phyloP scores from a whole-genome alignment of 2,329 filamentous ascomycete genomes.

The Coleophoma cylindrospora region DNA sequence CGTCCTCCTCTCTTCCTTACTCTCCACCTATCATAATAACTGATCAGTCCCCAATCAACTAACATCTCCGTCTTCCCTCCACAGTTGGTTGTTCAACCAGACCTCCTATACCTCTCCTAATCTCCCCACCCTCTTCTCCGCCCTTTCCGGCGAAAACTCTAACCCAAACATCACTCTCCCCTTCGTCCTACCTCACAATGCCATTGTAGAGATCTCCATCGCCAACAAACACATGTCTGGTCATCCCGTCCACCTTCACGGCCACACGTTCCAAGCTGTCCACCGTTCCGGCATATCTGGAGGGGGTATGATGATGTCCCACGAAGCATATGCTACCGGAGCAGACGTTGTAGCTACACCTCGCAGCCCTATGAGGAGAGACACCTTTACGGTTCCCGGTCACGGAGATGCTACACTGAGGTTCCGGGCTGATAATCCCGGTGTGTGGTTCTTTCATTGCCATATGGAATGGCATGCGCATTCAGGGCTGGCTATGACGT shows the following conservation, averaged over 20 bases:
- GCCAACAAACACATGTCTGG: slow-evolving; percentile 69
- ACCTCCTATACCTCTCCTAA: slow-evolving; percentile 59
- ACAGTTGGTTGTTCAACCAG: slow-evolving; percentile 52
- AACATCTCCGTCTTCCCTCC: background rate
- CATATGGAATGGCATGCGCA: slow-evolving; percentile 76
- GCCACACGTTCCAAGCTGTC: slow-evolving; percentile 67
- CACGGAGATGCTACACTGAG: slow-evolving; percentile 64
- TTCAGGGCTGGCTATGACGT: slow-evolving; percentile 43
- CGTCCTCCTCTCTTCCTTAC: too few relatives aligned
- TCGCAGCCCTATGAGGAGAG: too few relatives aligned
- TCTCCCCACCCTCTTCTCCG: slow-evolving; percentile 64
- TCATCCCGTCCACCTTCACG: slow-evolving; percentile 74
- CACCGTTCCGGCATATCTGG: slow-evolving; percentile 38
- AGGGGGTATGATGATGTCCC: too few relatives aligned
- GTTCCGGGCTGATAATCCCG: slow-evolving; percentile 64
- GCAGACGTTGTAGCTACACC: too few relatives aligned
- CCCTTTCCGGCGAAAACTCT: slow-evolving; percentile 45
- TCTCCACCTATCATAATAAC: too few relatives aligned
- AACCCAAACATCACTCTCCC: slow-evolving; percentile 59
- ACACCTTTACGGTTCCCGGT: slow-evolving; percentile 27
- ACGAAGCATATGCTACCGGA: too few relatives aligned
- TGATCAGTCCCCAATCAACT: too few relatives aligned
- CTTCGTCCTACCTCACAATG: slow-evolving; percentile 61
- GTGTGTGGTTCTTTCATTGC: slow-evolving; percentile 72
- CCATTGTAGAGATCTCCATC: slow-evolving; percentile 67